These are phyloP conservation scores for Aspergillus olivimuriae DNA, from an alignment of 495 filamentous ascomycete genomes.

Conservation along the genomic window DNA sequence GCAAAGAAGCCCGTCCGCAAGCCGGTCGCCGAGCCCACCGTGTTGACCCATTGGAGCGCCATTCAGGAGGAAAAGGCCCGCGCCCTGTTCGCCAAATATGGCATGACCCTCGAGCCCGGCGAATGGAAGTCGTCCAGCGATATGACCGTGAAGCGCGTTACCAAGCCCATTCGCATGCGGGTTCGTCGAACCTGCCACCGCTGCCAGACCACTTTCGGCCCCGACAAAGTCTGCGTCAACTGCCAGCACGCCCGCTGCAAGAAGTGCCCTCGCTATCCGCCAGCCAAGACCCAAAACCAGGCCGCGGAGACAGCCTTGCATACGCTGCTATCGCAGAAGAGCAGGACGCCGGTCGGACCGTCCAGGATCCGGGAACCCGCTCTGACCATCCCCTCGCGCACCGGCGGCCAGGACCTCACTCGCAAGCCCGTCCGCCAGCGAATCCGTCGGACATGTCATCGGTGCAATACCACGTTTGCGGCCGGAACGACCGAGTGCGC, in stretches of 20 bases:
- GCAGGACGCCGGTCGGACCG: slow-evolving; percentile 6
- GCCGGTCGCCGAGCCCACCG: slow-evolving; percentile 19
- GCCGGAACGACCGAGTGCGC: slow-evolving; percentile 55
- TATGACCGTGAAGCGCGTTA: slow-evolving; percentile 60
- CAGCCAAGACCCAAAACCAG: slow-evolving; percentile 41
- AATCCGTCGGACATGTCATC: slow-evolving; percentile 70
- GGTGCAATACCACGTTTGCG: slow-evolving; percentile 60
- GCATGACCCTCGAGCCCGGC: slow-evolving; percentile 59
- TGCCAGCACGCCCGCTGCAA: slow-evolving; percentile 76
- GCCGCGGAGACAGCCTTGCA: slow-evolving; percentile 36
- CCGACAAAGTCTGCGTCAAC: slow-evolving; percentile 60
- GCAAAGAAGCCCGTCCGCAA: slow-evolving; percentile 3
- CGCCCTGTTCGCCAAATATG: slow-evolving; percentile 68
- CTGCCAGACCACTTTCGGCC: slow-evolving; percentile 66
- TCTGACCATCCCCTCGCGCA: slow-evolving; percentile 57
- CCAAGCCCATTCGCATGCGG: slow-evolving; percentile 88
- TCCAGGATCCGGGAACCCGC: slow-evolving; percentile 22
- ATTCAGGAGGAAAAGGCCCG: slow-evolving; percentile 62
- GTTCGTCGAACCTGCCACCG: slow-evolving; percentile 78
- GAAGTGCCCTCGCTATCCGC: slow-evolving; percentile 68
- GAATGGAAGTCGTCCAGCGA: slow-evolving; percentile 58
- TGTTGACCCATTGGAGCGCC: slow-evolving; percentile 26
- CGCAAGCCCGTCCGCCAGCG: slow-evolving; percentile 61
- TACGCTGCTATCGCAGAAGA: slow-evolving; percentile 16
- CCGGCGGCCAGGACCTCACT: slow-evolving; percentile 63